phyloP scores from a whole-genome alignment of 106 monocot species.

The Hemerocallis citrina region DNA sequence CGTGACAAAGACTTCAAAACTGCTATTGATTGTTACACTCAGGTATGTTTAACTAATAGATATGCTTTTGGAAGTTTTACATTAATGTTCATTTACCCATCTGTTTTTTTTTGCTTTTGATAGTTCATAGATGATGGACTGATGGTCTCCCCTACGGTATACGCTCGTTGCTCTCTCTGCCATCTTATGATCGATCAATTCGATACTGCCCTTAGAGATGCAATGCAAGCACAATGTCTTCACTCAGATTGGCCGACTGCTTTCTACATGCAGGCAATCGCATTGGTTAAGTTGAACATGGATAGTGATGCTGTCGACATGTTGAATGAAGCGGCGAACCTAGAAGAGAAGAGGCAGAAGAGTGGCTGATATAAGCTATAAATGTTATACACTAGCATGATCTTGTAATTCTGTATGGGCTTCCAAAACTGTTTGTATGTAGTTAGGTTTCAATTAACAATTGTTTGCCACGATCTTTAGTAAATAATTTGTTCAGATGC shows the following conservation, averaged over 20 bases:
- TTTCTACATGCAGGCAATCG: conserved; percentile 28
- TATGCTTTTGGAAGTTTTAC: background rate
- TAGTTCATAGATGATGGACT: conserved; percentile 16
- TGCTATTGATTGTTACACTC: conserved; percentile 78
- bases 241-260: conserved; percentile 23
- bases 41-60: conserved; percentile 30
- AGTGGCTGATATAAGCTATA: background rate
- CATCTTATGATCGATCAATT: conserved; percentile 21
- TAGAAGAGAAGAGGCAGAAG: conserved; percentile 24
- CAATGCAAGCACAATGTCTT: conserved; percentile 28
- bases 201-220: conserved; percentile 22
- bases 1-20: conserved; percentile 84
- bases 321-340: conserved; percentile 17
- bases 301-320: conserved; percentile 19
- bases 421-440: too few relatives aligned
- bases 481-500: too few relatives aligned
- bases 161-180: conserved; percentile 17
- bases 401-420: too few relatives aligned
- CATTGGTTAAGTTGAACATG: conserved; percentile 18
- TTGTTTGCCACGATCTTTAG: too few relatives aligned
- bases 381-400: too few relatives aligned
- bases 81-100: background rate
- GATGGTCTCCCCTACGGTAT: conserved; percentile 23
- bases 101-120: background rate
- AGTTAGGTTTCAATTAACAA: too few relatives aligned